A percentile compares a stretch with the other conserved stretches of the same genome.
These are phyloP conservation scores for Xerocomus minutiporus DNA, from an alignment of 1,284 basidiomycete species.

Conservation along the genomic window DNA sequence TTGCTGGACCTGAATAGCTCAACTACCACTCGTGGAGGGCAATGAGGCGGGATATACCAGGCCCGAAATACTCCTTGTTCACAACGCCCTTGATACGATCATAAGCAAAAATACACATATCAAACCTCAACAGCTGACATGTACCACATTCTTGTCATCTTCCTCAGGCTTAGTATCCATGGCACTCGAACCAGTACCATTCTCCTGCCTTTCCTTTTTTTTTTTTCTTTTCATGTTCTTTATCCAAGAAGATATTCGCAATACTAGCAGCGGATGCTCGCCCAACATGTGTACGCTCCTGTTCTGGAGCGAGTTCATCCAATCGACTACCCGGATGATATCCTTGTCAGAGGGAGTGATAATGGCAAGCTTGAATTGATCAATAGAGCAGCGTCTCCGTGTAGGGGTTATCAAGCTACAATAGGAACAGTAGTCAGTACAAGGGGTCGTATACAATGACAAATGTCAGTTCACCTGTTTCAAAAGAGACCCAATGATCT, in stretches of 20 bases:
- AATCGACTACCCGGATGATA: slow-evolving; percentile 64
- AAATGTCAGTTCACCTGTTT: slow-evolving; percentile 55
- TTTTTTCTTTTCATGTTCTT: slow-evolving; percentile 41
- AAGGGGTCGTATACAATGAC: neutral
- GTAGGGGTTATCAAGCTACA: slow-evolving; percentile 72
- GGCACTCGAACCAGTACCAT: slow-evolving; percentile 10
- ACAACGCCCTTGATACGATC: slow-evolving; percentile 50
- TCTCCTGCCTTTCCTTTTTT: slow-evolving; percentile 28
- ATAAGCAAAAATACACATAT: slow-evolving; percentile 25
- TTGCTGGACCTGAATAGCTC: slow-evolving; percentile 53
- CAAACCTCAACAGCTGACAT: slow-evolving; percentile 23
- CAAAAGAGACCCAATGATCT: slow-evolving; percentile 74
- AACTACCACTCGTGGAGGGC: neutral
- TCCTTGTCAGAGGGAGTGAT: slow-evolving; percentile 66
- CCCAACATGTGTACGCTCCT: slow-evolving; percentile 27
- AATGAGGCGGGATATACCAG: slow-evolving; percentile 41
- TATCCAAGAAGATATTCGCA: slow-evolving; percentile 63
- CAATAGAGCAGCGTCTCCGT: slow-evolving; percentile 68
- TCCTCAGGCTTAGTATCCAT: slow-evolving; percentile 24
- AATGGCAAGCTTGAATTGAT: slow-evolving; percentile 62
- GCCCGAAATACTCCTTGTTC: slow-evolving; percentile 77
- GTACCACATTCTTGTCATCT: slow-evolving; percentile 64
- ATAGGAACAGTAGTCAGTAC: slow-evolving; percentile 4
- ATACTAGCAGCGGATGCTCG: slow-evolving; percentile 32
- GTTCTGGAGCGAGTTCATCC: slow-evolving; percentile 53